Evolutionary conservation across 371 early-diverging fungal genomes (phyloP), one percentile per base, ranked within the genome.

Genomic region (Umbelopsis sp.): DNA sequence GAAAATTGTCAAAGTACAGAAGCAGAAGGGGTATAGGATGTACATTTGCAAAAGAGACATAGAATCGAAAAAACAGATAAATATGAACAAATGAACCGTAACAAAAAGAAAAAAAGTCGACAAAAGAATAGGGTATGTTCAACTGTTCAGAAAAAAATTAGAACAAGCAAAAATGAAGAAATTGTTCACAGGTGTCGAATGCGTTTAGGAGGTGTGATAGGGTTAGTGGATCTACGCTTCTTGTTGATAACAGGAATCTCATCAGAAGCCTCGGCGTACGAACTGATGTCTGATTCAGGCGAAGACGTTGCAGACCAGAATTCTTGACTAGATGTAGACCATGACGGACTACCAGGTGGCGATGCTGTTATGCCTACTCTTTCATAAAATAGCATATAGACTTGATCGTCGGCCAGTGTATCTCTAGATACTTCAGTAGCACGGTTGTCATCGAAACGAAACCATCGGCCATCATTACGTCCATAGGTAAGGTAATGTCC

Each of bases 231-330:
- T 57, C 35, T 57, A 18, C 57, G 57, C 35, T 57, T 57, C 35
- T 57, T 57, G 18, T 16, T 35, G 57, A 35, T 32, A 29, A 57
- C 5, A 32, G 57, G 18, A 16, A 29, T 18, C 35, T 57, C 57
- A 29, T 57, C 57, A 14, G 29, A 25, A 14, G 57, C 57, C n/a
- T 57, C 57, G 35, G 57, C 57, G 18, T 57, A 57, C 4, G 57
- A 57, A n/a, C 57, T 57, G 18, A 57, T 57, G n/a, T 57, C 57
- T 57, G 57, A 57, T 57, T 57, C 57, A 57, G 57, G 57, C n/a
- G 57, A 57, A 29, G 57, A 57, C 29, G 57, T 57, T 25, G 57
- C 57, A 18, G 57, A 57, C 57, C 57, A 57, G 32, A 57, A 57
- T 35, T 57, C 57, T n/a, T 57, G 57, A 35, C 57, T 57, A 18